phyloP scores from a whole-genome alignment of 192 early-diverging fungal genomes.

The Oehlia diaphana region DNA sequence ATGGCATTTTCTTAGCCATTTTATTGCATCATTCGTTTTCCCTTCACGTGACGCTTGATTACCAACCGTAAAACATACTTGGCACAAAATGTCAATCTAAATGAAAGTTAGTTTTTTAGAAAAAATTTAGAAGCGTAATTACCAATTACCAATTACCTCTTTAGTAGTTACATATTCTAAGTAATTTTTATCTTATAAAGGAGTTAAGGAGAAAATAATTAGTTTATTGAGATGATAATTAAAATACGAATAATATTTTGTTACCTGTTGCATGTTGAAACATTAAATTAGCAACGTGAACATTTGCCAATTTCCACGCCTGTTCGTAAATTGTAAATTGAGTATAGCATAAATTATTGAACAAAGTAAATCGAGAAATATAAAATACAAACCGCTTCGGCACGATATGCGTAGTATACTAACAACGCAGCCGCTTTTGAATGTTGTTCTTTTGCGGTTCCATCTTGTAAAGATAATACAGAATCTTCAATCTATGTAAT shows the following conservation, averaged over 20 bases:
- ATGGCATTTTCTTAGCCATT: slow-evolving; percentile 28
- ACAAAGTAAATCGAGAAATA: background rate
- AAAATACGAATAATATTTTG: background rate
- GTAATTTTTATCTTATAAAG: slow-evolving; percentile 4
- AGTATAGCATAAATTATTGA: background rate
- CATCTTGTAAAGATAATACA: slow-evolving; percentile 14
- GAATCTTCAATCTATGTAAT: slow-evolving; percentile 17
- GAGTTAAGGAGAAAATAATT: too few relatives aligned
- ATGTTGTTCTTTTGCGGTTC: background rate
- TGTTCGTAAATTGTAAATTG: background rate
- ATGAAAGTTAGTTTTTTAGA: background rate
- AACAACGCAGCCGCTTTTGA: slow-evolving; percentile 18
- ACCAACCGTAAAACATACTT: slow-evolving; percentile 24
- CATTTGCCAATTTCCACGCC: slow-evolving; percentile 30
- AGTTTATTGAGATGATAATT: background rate
- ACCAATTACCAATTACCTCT: slow-evolving; percentile 3
- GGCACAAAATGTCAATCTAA: slow-evolving; percentile 25
- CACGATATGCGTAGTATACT: slow-evolving; percentile 28
- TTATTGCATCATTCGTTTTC: slow-evolving; percentile 24
- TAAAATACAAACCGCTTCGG: slow-evolving; percentile 9
- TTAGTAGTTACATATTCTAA: background rate
- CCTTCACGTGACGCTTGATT: slow-evolving; percentile 22
- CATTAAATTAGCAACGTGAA: slow-evolving; percentile 29
- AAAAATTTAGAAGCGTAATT: background rate
- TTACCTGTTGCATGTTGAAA: slow-evolving; percentile 29